phyloP scores from a whole-genome alignment of 2,329 filamentous ascomycete species.

The Paecilomyces sp. region DNA sequence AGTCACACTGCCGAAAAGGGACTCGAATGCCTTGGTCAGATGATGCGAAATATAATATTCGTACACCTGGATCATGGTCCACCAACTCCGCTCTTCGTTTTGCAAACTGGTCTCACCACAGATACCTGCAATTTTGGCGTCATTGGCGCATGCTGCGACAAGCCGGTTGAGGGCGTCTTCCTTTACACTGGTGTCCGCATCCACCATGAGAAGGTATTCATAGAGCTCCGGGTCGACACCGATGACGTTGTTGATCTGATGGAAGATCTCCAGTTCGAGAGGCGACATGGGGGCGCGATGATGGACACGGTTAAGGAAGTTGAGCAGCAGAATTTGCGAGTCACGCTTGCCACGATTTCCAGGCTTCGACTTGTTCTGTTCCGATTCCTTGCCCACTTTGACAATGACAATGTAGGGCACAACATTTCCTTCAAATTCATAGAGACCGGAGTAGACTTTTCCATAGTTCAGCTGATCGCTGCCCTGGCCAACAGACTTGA shows the following conservation, averaged over 20 bases:
- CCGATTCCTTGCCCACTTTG: slow-evolving; percentile 95
- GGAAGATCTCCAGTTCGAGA: slow-evolving; percentile 95
- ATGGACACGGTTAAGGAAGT: slow-evolving; percentile 96
- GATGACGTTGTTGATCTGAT: slow-evolving; percentile 98
- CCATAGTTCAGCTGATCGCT: slow-evolving; percentile 95
- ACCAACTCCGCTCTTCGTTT: slow-evolving; percentile 92
- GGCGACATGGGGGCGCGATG: slow-evolving; percentile 91
- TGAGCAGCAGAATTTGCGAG: slow-evolving; percentile 91
- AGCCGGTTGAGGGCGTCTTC: slow-evolving; percentile 90
- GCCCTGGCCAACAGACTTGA: slow-evolving; percentile 84
- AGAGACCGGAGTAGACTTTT: slow-evolving; percentile 96
- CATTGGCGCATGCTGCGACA: slow-evolving; percentile 85
- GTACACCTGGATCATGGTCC: slow-evolving; percentile 99
- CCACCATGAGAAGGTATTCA: slow-evolving; percentile 94
- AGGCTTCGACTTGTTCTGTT: slow-evolving; percentile 83
- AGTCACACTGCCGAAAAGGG: slow-evolving; percentile 93
- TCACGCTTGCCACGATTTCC: slow-evolving; percentile 98
- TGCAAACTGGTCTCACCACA: slow-evolving; percentile 95
- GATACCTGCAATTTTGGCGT: slow-evolving; percentile 93
- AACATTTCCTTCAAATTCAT: slow-evolving; percentile 95
- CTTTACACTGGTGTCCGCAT: slow-evolving; percentile 89
- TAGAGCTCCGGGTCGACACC: slow-evolving; percentile 96
- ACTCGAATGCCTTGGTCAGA: slow-evolving; percentile 93
- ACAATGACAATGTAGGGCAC: slow-evolving; percentile 94
- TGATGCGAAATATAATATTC: slow-evolving; percentile 99